Evolutionary conservation across 1,139 yeast genomes (phyloP), one percentile per base, ranked within the genome.

Genomic region (Magnusiomyces paraingens): DNA sequence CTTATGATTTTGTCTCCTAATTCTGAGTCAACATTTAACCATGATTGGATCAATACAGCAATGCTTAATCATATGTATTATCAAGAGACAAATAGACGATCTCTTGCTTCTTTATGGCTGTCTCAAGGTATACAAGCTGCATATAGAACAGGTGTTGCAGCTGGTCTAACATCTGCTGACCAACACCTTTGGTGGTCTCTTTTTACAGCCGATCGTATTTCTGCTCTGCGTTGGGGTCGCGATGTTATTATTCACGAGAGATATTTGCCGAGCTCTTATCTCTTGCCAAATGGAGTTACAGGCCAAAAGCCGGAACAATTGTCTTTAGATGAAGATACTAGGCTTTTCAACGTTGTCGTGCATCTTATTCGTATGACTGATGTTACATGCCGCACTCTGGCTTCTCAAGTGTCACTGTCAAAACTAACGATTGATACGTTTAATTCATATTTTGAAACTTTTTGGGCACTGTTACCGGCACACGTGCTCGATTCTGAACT

Each of bases 41-140:
- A 35, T 5, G 45, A 53, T 18, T 21, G 41, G 42, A 51, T 50
- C 17, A 41, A 53, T 21, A 12, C 52, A 3, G 44, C 53, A 2
- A 39, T 59, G n/a, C 47, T 61, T 26, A 50, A 59, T n/a, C 52
- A 62, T 6, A 32, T 61, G 3, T 59, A 51, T 44, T 48, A 50
- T 17, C 40, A 55, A 6, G 64, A 62, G 47, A 39, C 52, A 18
- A 57, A 57, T 35, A 42, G 55, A 10, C 50, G 47, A 17, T 51
- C 55, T 3, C 43, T 53, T 8, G 52, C 62, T 2, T 38, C 58
- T n/a, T 46, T 60, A 43, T 61, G 64, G 64, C 42, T 61, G 45
- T 40, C 51, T 2, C 50, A 55, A 5, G 57, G 59, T 6, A 54
- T 54, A 17, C 56, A 56, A 29, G 51, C 55, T 10, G 58, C 60